Percentiles rank a stretch among this genome's conserved stretches.
These are phyloP conservation scores for Cladosporium sp. DNA, from an alignment of 2,329 filamentous ascomycete species.

Conservation along the genomic window DNA sequence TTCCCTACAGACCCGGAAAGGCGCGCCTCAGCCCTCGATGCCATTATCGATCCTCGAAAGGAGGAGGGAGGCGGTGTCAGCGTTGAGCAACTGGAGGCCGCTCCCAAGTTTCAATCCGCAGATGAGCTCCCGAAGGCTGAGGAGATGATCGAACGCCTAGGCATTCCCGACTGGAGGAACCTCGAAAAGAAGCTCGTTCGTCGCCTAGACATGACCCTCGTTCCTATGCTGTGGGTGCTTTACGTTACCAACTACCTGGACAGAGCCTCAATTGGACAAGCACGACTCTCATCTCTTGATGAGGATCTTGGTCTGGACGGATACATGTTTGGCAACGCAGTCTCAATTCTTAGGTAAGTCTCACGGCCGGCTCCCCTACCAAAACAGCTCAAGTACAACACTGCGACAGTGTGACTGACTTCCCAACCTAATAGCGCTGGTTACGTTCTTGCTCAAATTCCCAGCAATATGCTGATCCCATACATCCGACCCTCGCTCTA, in stretches of 20 bases:
- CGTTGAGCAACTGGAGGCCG: not conserved
- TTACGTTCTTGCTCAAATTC: conserved; percentile 32
- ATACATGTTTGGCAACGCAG: conserved; percentile 42
- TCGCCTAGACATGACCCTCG: conserved; percentile 63
- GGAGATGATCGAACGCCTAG: not conserved
- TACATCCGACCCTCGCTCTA: conserved; percentile 30
- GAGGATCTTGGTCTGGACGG: not conserved
- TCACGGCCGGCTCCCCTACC: too few relatives aligned
- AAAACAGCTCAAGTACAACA: too few relatives aligned
- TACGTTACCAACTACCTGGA: conserved; percentile 17
- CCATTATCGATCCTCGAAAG: not conserved
- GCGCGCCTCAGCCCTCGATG: not conserved
- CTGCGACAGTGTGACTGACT: conserved; percentile 40
- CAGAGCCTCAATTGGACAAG: conserved; percentile 12
- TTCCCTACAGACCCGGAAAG: not conserved
- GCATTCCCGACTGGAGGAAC: not conserved
- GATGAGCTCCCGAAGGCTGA: not conserved
- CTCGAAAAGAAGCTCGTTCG: conserved; percentile 57
- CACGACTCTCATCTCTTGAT: conserved; percentile 14
- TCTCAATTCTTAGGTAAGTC: conserved; percentile 37
- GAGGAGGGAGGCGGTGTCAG: not conserved
- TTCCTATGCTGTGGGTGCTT: conserved; percentile 60
- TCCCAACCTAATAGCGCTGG: conserved; percentile 41
- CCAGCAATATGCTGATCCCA: conserved; percentile 34
- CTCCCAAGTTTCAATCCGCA: not conserved